These are phyloP conservation scores for Didymellaceae sp. DNA, from an alignment of 2,329 filamentous ascomycete genomes.

Conservation along the genomic window DNA sequence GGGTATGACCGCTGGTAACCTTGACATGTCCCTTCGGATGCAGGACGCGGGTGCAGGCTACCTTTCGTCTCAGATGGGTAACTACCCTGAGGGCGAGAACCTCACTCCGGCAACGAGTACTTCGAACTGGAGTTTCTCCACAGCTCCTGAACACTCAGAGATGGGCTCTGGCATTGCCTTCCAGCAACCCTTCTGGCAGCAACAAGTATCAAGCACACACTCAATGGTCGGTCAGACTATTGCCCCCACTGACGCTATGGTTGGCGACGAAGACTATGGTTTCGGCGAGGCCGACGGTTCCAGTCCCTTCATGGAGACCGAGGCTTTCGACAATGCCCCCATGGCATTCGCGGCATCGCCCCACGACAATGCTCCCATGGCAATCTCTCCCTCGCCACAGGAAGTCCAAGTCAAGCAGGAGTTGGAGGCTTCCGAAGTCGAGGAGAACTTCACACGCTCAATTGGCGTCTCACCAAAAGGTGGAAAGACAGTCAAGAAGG, in stretches of 20 bases:
- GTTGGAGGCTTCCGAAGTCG: slow-evolving; percentile 23
- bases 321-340: slow-evolving; percentile 9
- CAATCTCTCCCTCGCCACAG: slow-evolving; percentile 21
- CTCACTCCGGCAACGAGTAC: slow-evolving; percentile 3
- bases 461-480: slow-evolving; percentile 35
- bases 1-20: slow-evolving; percentile 6
- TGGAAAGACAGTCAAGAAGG: slow-evolving; percentile 34
- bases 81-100: slow-evolving; percentile 3
- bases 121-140: slow-evolving; percentile 16
- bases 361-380: slow-evolving; percentile 21
- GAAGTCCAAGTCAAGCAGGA: slow-evolving; percentile 37
- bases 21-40: slow-evolving; percentile 10
- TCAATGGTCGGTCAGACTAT: slow-evolving; percentile 8
- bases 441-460: slow-evolving; percentile 20
- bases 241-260: slow-evolving; percentile 22
- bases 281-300: slow-evolving; percentile 4
- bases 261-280: slow-evolving; percentile 21
- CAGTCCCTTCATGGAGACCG: slow-evolving; percentile 13
- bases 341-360: slow-evolving; percentile 12
- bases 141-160: slow-evolving; percentile 5
- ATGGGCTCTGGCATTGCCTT: slow-evolving; percentile 6
- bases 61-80: slow-evolving; percentile 8
- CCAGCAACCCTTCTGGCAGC: slow-evolving; percentile 12
- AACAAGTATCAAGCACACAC: slow-evolving; percentile 1
- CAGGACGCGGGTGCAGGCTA: slow-evolving; percentile 5